phyloP scores from a whole-genome alignment of 2,329 filamentous ascomycete species.

The Aspergillus quadrilineatus region DNA sequence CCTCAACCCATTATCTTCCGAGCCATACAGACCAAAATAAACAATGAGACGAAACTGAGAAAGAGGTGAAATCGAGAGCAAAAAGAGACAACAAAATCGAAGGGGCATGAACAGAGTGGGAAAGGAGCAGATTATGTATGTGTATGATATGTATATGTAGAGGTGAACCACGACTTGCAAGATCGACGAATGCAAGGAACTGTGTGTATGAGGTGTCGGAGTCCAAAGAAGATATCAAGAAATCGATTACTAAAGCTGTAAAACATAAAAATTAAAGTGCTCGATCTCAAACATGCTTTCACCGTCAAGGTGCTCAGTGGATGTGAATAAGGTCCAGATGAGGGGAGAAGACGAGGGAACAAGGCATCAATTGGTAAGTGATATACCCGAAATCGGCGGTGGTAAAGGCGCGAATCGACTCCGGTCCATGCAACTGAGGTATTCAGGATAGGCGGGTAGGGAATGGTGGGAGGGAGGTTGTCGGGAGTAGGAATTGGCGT shows the following conservation, averaged over 20 bases:
- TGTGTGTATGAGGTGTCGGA: neutral
- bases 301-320: slow-evolving; percentile 35
- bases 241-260: slow-evolving; percentile 15
- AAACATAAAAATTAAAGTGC: slow-evolving; percentile 4
- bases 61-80: neutral
- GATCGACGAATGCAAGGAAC: slow-evolving; percentile 3
- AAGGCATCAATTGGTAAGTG: slow-evolving; percentile 15
- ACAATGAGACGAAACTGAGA: slow-evolving; percentile 1
- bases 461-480: slow-evolving; percentile 23
- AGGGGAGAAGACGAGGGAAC: slow-evolving; percentile 16
- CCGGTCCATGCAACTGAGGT: slow-evolving; percentile 39
- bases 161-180: slow-evolving; percentile 6
- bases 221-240: slow-evolving; percentile 13
- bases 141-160: slow-evolving; percentile 12
- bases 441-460: slow-evolving; percentile 26
- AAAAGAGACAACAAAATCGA: neutral
- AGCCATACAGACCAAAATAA: slow-evolving; percentile 15
- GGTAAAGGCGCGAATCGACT: slow-evolving; percentile 36
- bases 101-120: slow-evolving; percentile 7
- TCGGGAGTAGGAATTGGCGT: slow-evolving; percentile 27
- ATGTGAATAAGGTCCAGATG: slow-evolving; percentile 18
- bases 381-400: slow-evolving; percentile 18
- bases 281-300: slow-evolving; percentile 20
- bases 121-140: slow-evolving; percentile 16
- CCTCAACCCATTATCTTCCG: slow-evolving; percentile 23